Conservation (phyloP, 352 stramenopile species). For the Globisporangium paddicum region DNA sequence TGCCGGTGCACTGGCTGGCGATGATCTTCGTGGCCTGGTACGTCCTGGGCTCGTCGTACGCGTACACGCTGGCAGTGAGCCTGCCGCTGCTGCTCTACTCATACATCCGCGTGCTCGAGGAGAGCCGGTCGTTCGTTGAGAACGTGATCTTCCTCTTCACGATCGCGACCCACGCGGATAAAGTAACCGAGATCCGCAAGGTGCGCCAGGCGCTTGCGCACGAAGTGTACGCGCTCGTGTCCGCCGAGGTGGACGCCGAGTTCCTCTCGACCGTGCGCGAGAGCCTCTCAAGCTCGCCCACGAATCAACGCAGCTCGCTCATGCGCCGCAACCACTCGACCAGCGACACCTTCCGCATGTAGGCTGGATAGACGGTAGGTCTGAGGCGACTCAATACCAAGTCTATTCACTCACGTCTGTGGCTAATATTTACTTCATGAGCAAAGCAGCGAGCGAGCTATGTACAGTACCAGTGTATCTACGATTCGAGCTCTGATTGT, state of each 20-base stretch:
- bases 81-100: constrained; percentile 70
- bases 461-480: no score
- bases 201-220: constrained; percentile 43
- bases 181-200: constrained; percentile 49
- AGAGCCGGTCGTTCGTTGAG: constrained; percentile 71
- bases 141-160: constrained; percentile 76
- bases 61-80: constrained; percentile 46
- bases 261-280: constrained; percentile 57
- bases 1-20: constrained; percentile 64
- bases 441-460: neutral
- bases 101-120: constrained; percentile 73
- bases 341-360: constrained; percentile 29
- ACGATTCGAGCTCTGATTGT: no score
- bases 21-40: constrained; percentile 54
- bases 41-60: constrained; percentile 49
- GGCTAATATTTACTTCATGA: neutral
- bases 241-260: constrained; percentile 40
- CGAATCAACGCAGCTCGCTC: constrained; percentile 21
- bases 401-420: neutral
- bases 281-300: constrained; percentile 34
- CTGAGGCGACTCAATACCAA: neutral
- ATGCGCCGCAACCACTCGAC: constrained; percentile 34
- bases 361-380: neutral
- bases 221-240: constrained; percentile 56
- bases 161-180: constrained; percentile 55